Conservation (phyloP, 768 basidiomycete species). For the Gyrodon lividus region DNA sequence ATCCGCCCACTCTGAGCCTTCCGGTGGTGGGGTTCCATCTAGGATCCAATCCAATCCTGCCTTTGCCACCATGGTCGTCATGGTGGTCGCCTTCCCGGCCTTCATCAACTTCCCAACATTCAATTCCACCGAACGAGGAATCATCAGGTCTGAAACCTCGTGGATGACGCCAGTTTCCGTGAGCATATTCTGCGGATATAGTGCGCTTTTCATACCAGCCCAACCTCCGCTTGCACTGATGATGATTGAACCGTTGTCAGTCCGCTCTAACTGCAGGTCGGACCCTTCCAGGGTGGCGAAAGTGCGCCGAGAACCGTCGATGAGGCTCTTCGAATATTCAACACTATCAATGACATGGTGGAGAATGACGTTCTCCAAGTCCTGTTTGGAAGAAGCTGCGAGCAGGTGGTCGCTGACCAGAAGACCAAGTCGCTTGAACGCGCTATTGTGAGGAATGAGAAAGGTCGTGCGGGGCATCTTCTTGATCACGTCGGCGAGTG, state of each 20-base stretch:
- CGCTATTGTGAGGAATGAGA: constrained; percentile 86
- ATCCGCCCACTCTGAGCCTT: constrained; percentile 64
- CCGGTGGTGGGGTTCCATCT: constrained; percentile 78
- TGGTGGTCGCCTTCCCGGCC: constrained; percentile 86
- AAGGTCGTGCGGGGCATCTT: constrained; percentile 70
- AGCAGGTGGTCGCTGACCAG: constrained; percentile 88
- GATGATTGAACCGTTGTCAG: constrained; percentile 45
- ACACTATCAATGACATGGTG: constrained; percentile 82
- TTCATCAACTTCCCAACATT: constrained; percentile 87
- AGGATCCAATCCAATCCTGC: constrained; percentile 91
- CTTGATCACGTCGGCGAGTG: constrained; percentile 69
- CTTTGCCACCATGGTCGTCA: constrained; percentile 79
- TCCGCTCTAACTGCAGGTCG: constrained; percentile 69
- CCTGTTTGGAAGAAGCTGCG: constrained; percentile 69
- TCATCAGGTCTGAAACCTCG: constrained; percentile 77
- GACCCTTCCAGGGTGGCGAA: constrained; percentile 85
- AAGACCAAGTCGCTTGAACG: constrained; percentile 80
- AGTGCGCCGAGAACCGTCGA: constrained; percentile 65
- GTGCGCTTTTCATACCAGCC: constrained; percentile 61
- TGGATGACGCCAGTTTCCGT: constrained; percentile 92
- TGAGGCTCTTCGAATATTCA: constrained; percentile 63
- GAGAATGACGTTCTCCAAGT: constrained; percentile 80
- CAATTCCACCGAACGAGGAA: constrained; percentile 85
- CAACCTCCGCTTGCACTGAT: constrained; percentile 76
- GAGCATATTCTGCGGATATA: constrained; percentile 64